A percentile compares a stretch with the other conserved stretches of the same genome.
Conservation (phyloP, 169 alveolate genomes). For the Cryptosporidium sp. region DNA sequence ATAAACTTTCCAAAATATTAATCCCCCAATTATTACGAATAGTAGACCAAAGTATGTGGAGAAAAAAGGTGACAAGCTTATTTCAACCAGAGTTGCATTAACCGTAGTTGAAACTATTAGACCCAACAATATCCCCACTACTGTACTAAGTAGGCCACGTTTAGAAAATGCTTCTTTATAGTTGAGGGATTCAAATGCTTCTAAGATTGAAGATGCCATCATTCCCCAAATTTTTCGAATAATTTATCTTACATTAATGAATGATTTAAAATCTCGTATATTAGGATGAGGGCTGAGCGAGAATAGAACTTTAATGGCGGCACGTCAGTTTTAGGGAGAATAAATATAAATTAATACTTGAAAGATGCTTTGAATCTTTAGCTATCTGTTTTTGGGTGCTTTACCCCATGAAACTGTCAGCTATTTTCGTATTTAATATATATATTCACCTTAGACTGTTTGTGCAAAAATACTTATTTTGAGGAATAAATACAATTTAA, state of each 20-base stretch:
- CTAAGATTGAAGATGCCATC: constrained; percentile 40
- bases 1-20: constrained; percentile 89
- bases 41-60: constrained; percentile 91
- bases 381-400: not conserved
- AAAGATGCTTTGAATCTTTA: not conserved
- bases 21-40: constrained; percentile 89
- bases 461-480: no score
- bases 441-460: no score
- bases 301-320: not conserved
- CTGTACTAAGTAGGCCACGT: constrained; percentile 79
- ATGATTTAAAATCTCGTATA: not conserved
- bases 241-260: not conserved
- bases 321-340: not conserved
- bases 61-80: constrained; percentile 91
- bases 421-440: not conserved
- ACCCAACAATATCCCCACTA: constrained; percentile 90
- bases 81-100: constrained; percentile 92
- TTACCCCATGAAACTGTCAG: not conserved
- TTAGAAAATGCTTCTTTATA: constrained; percentile 52
- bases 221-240: not conserved
- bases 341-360: not conserved
- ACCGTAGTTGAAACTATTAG: constrained; percentile 89
- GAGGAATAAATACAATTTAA: no score
- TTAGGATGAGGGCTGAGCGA: not conserved
- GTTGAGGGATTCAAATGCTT: constrained; percentile 19